These are phyloP conservation scores for Fraxinus ornus DNA, from an alignment of 305 asterid species.

Conservation along the genomic window DNA sequence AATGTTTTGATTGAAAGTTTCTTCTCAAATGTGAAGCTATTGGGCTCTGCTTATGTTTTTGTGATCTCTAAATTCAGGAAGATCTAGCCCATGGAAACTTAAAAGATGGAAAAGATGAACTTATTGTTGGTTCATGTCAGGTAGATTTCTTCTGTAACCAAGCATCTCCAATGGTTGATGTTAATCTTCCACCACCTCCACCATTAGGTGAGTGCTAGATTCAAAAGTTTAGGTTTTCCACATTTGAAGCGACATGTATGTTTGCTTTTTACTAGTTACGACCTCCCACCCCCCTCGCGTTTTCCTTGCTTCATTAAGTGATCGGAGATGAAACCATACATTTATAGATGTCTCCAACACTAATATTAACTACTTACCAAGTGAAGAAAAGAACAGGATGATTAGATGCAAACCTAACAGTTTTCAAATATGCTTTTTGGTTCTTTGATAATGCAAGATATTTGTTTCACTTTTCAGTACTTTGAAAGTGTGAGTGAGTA, in stretches of 20 bases:
- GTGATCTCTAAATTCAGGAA: slow-evolving; percentile 42
- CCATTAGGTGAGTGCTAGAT: slow-evolving; percentile 42
- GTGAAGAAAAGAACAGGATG: neutral
- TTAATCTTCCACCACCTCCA: slow-evolving; percentile 53
- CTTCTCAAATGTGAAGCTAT: slow-evolving; percentile 5
- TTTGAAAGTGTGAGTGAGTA: neutral
- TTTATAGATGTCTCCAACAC: neutral
- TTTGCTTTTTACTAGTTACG: neutral
- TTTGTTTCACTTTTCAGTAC: neutral
- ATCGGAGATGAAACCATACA: neutral
- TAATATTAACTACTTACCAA: neutral
- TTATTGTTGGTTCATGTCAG: slow-evolving; percentile 20
- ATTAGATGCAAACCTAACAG: neutral
- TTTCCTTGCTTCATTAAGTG: neutral
- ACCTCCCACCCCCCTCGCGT: neutral
- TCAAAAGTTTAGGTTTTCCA: neutral
- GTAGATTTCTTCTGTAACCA: slow-evolving; percentile 24
- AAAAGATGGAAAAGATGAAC: slow-evolving; percentile 32
- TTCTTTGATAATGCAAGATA: neutral
- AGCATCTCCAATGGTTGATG: slow-evolving; percentile 27
- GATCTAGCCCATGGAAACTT: slow-evolving; percentile 18
- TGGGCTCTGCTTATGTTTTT: slow-evolving; percentile 3
- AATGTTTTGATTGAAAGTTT: slow-evolving; percentile 2
- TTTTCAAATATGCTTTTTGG: neutral
- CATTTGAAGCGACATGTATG: neutral